Evolutionary conservation across 805 yeast species (phyloP).

Genomic region (Yarrowia keelungensis): DNA sequence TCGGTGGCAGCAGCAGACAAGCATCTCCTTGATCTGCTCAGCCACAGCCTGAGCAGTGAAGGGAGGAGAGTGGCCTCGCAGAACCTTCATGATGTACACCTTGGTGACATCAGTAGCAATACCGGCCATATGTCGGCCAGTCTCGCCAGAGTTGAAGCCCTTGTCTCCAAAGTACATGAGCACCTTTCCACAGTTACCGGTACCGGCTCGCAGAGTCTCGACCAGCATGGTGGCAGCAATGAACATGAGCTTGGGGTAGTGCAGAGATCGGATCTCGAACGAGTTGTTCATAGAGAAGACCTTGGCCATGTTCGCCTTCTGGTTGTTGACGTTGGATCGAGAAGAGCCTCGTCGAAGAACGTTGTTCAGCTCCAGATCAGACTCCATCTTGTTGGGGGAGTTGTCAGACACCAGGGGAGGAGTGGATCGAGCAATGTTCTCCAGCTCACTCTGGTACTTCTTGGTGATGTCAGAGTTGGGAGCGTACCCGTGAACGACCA

Average conservation of each 20-base stretch:
- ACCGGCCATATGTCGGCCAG: conserved; percentile 70
- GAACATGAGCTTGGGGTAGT: conserved; percentile 84
- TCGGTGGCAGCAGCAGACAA: conserved; percentile 79
- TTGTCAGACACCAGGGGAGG: conserved; percentile 87
- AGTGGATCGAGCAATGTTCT: conserved; percentile 80
- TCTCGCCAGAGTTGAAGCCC: conserved; percentile 69
- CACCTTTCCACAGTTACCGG: conserved; percentile 82
- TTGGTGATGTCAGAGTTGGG: conserved; percentile 60
- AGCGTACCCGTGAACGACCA: conserved; percentile 85
- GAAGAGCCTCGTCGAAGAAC: conserved; percentile 90
- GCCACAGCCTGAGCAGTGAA: conserved; percentile 69
- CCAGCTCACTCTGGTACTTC: conserved; percentile 58
- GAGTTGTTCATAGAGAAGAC: conserved; percentile 59
- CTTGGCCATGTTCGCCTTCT: conserved; percentile 55
- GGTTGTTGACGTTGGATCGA: conserved; percentile 76
- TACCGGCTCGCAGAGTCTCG: conserved; percentile 76
- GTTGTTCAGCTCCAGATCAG: conserved; percentile 89
- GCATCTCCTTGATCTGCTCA: conserved; percentile 68
- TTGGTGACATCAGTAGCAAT: conserved; percentile 67
- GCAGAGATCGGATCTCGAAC: conserved; percentile 60
- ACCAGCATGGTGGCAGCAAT: conserved; percentile 79
- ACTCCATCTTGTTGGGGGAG: conserved; percentile 84
- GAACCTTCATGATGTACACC: conserved; percentile 61
- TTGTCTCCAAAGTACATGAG: conserved; percentile 87
- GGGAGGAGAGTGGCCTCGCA: conserved; percentile 59